Evolutionary conservation across 1,284 basidiomycete genomes (phyloP), one percentile per base, ranked within the genome.

Genomic region (Puccinia triticina): DNA sequence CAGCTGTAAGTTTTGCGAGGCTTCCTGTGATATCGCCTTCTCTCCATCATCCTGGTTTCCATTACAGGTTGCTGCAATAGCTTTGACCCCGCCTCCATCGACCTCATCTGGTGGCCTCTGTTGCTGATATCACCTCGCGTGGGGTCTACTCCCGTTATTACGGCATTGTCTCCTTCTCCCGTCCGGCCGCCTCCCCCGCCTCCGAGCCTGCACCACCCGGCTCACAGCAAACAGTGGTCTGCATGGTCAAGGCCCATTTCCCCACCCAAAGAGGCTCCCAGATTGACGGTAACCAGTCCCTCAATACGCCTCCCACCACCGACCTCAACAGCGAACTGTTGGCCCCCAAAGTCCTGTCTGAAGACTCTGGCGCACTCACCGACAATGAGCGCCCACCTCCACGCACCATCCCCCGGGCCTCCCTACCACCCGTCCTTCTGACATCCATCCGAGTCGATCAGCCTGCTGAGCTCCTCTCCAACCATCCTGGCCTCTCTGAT

Each of bases 71-170:
- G n/a, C n/a, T n/a, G n/a, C n/a, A n/a, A n/a, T n/a, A n/a, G n/a
- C n/a, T n/a, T n/a, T n/a, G n/a, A n/a, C n/a, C n/a, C n/a, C n/a
- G n/a, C n/a, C n/a, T n/a, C n/a, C n/a, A n/a, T n/a, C n/a, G n/a
- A n/a, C n/a, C n/a, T n/a, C n/a, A n/a, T n/a, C n/a, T n/a, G n/a
- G n/a, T n/a, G n/a, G n/a, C n/a, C n/a, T n/a, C n/a, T n/a, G n/a
- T n/a, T n/a, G n/a, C n/a, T n/a, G n/a, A n/a, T n/a, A n/a, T n/a
- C n/a, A n/a, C n/a, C n/a, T n/a, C n/a, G n/a, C n/a, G n/a, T n/a
- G n/a, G n/a, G n/a, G n/a, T n/a, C n/a, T n/a, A n/a, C n/a, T n/a
- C 83, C 21, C 40, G 83, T 16, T 84, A 84, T 50, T 84, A 84
- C 75, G 83, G 83, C 40, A 74, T 84, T 16, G 83, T 84, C n/a